A percentile compares a stretch with the other conserved stretches of the same genome.
Evolutionary conservation across 164 flowering plant genomes (phyloP).

Genomic region (Liquidambar formosana): DNA sequence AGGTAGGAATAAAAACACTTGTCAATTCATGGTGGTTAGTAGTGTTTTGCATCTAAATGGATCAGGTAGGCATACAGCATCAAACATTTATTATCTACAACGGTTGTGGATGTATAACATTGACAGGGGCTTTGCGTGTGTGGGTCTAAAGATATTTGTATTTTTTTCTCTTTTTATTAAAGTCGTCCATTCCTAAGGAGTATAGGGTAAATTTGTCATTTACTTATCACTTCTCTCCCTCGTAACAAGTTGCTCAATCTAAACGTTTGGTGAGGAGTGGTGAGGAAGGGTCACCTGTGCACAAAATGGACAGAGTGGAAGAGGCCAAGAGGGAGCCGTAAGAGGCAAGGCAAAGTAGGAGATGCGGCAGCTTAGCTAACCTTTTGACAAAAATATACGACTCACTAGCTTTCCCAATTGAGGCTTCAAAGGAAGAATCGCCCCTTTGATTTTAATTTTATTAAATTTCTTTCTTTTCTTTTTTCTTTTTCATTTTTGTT

Average conservation of each 20-base stretch:
- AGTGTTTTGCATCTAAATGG: too few relatives aligned
- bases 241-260: conserved; percentile 9
- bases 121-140: too few relatives aligned
- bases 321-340: conserved; percentile 13
- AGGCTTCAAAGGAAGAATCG: conserved; percentile 9
- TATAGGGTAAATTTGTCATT: neutral
- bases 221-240: too few relatives aligned
- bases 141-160: too few relatives aligned
- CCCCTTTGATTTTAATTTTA: too few relatives aligned
- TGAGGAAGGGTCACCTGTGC: conserved; percentile 24
- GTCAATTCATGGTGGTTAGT: too few relatives aligned
- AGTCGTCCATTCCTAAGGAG: neutral
- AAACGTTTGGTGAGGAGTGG: conserved; percentile 25
- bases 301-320: neutral
- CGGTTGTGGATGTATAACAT: too few relatives aligned
- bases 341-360: conserved; percentile 15
- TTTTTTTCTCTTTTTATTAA: too few relatives aligned
- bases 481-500: neutral
- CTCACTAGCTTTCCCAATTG: neutral
- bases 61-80: too few relatives aligned
- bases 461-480: neutral
- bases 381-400: conserved; percentile 15
- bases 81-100: too few relatives aligned
- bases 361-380: conserved; percentile 8
- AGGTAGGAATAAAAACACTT: too few relatives aligned